phyloP scores from a whole-genome alignment of 768 basidiomycete genomes.

The Tephrocybe sp. region DNA sequence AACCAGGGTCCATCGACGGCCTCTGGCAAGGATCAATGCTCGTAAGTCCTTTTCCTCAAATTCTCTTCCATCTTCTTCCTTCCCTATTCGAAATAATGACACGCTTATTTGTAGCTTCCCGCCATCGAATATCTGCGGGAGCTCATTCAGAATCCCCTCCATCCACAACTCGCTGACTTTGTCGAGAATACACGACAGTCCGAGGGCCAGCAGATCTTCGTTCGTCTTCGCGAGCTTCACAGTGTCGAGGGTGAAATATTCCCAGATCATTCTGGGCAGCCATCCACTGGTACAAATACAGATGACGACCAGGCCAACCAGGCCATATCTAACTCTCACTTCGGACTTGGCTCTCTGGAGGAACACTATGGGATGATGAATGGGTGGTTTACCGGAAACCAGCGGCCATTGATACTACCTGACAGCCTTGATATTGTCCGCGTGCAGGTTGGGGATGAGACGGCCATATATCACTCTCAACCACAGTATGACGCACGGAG shows the following conservation, averaged over 20 bases:
- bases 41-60: slow-evolving; percentile 33
- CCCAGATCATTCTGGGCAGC: too few relatives aligned
- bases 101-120: slow-evolving; percentile 25
- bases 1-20: slow-evolving; percentile 47
- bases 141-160: slow-evolving; percentile 16
- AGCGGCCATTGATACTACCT: neutral
- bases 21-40: slow-evolving; percentile 60
- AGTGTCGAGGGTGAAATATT: slow-evolving; percentile 21
- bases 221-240: slow-evolving; percentile 60
- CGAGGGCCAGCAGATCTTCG: slow-evolving; percentile 27
- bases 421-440: neutral
- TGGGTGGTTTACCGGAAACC: slow-evolving; percentile 8
- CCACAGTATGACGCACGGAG: neutral
- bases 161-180: slow-evolving; percentile 24
- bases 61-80: slow-evolving; percentile 2
- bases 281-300: too few relatives aligned
- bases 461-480: slow-evolving; percentile 3
- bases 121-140: slow-evolving; percentile 11
- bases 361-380: slow-evolving; percentile 13
- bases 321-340: neutral
- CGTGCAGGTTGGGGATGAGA: neutral
- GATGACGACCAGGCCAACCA: neutral
- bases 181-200: neutral
- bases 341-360: neutral
- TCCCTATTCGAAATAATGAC: neutral